Conservation (phyloP, 345 rosid species). For the Microthlaspi erraticum region DNA sequence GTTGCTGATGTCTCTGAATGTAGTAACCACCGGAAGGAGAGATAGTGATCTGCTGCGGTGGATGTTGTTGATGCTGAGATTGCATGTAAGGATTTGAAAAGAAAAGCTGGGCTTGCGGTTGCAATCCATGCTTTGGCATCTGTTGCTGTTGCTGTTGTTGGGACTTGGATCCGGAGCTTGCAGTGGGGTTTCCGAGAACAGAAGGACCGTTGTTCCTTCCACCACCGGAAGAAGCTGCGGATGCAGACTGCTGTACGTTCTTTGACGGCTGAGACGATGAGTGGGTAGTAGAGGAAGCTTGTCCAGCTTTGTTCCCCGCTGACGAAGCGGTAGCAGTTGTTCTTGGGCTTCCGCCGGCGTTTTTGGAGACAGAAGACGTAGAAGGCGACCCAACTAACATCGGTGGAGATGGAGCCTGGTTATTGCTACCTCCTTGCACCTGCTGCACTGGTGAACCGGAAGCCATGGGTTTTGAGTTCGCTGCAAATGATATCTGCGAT, state of each 20-base stretch:
- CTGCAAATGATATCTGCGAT: conserved; percentile 71
- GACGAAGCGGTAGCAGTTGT: conserved; percentile 63
- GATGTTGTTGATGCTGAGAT: conserved; percentile 65
- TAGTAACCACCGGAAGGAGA: conserved; percentile 58
- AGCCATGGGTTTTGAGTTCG: conserved; percentile 62
- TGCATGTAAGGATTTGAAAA: conserved; percentile 63
- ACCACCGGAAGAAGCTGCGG: conserved; percentile 63
- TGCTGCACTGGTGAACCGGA: conserved; percentile 60
- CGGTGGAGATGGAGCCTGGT: conserved; percentile 71
- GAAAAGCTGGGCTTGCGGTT: conserved; percentile 60
- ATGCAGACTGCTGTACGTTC: conserved; percentile 58
- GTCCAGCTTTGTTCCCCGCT: conserved; percentile 68
- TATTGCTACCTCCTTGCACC: conserved; percentile 48
- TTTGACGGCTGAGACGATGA: conserved; percentile 73
- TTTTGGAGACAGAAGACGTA: conserved; percentile 79
- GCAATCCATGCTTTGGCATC: conserved; percentile 61
- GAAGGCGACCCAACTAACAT: conserved; percentile 81
- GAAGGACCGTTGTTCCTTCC: conserved; percentile 65
- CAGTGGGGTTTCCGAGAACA: conserved; percentile 64
- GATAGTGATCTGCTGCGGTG: conserved; percentile 46
- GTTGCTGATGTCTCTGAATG: conserved; percentile 73
- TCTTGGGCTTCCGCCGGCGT: conserved; percentile 90
- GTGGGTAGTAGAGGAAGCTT: conserved; percentile 55
- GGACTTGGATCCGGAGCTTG: conserved; percentile 60
- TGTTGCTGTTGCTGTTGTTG: conserved; percentile 71